Base-by-base conservation (phyloP, 805 yeast species). In the Kuraishia molischiana region DNA sequence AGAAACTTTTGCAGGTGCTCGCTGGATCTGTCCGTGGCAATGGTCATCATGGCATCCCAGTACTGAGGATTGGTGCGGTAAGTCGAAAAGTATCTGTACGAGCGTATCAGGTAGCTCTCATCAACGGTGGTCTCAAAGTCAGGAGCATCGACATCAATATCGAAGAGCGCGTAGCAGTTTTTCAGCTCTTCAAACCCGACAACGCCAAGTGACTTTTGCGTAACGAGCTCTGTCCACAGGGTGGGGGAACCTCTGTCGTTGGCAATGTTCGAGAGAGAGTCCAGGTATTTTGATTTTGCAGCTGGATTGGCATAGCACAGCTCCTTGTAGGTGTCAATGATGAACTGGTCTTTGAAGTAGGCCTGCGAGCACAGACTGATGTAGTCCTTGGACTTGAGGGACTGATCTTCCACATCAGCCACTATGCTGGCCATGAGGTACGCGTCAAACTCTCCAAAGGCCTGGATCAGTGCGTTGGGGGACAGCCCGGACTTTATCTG, bases 181-280 rank as follows among this genome's bases (percentile, higher is more conserved):
- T 49, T 53, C 26, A 60, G 38, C 18, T 74, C 81, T 19, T 61
- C 61, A 34, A 67, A 59, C 1, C 84, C 77, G 14, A 73, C 56
- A 5, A 66, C 59, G 22, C 83, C 80, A 31, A 68, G 62, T 3
- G 77, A 70, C 24, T 64, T 54, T 22, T 74, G 59, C 32, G 69
- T 69, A 5, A 69, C 58, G 8, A 73, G 67, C 32, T 50, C 61
- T 19, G 58, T 47, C 38, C 64, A 63, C 20, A 79, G 51, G 32
- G 62, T 67, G 39, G 69, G 69, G 1, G 73, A 64, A 5, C 63
- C 58, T 39, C 75, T 64, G 0, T 58, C 46, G n/a, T 69, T 65
- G 0, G 81, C 69, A 29, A 80, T 60, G 29, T 57, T 67, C 5
- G 56, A 59, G 24, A 82, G 52, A 0, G 80, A 71, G 51, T 82